A percentile compares a stretch with the other conserved stretches of the same genome.
These are phyloP conservation scores for Penicillium rolfsii DNA, from an alignment of 2,329 filamentous ascomycete genomes.

Conservation along the genomic window DNA sequence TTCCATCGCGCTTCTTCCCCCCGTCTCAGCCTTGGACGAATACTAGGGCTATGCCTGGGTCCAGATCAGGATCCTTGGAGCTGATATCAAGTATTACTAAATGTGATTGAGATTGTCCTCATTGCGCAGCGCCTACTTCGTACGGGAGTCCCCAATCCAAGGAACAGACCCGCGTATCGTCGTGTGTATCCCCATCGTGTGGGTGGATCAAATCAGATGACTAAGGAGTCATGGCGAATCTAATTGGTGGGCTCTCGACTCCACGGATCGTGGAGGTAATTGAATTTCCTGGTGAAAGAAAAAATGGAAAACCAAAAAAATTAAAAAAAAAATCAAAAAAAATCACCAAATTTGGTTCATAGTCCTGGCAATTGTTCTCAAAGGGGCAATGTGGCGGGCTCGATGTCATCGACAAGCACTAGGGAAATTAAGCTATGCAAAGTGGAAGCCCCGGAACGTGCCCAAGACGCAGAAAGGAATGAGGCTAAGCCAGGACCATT, in stretches of 20 bases:
- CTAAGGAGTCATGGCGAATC: slow-evolving; percentile 1
- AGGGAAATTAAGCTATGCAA: slow-evolving; percentile 22
- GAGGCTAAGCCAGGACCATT: slow-evolving; percentile 1
- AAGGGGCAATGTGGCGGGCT: neutral
- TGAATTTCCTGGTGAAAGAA: neutral
- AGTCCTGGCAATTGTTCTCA: neutral
- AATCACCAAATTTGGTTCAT: neutral
- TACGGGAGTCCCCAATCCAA: slow-evolving; percentile 16
- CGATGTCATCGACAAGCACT: slow-evolving; percentile 22
- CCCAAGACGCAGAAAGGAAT: slow-evolving; percentile 7
- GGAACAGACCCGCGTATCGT: slow-evolving; percentile 10
- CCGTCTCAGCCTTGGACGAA: neutral
- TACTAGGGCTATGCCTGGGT: neutral
- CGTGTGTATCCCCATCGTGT: neutral
- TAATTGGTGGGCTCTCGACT: slow-evolving; percentile 13
- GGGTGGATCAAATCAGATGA: slow-evolving; percentile 12
- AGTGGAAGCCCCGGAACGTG: slow-evolving; percentile 10
- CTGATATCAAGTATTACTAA: neutral
- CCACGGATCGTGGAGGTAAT: slow-evolving; percentile 4
- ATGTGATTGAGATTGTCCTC: slow-evolving; percentile 23
- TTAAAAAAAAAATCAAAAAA: neutral
- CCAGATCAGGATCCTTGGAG: slow-evolving; percentile 3
- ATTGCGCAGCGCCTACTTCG: slow-evolving; percentile 12
- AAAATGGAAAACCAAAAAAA: neutral
- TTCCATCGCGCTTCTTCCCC: neutral